phyloP scores from a whole-genome alignment of 352 stramenopile species.

The Phytophthora nicotianae region DNA sequence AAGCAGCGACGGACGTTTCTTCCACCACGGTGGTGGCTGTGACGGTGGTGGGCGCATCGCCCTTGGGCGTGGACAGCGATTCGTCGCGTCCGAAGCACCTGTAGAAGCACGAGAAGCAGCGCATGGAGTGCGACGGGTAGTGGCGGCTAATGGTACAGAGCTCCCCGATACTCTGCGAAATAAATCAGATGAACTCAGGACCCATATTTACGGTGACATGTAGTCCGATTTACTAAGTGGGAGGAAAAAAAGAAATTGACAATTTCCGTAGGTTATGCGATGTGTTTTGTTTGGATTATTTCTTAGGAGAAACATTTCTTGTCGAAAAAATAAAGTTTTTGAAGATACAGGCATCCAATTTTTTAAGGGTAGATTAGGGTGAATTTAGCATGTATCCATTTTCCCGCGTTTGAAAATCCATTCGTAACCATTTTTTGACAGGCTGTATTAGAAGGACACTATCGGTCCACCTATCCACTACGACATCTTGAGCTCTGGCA shows the following conservation, averaged over 20 bases:
- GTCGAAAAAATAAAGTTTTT: too few relatives aligned
- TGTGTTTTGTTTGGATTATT: too few relatives aligned
- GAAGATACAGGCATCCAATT: too few relatives aligned
- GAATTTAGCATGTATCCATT: slow-evolving; percentile 8
- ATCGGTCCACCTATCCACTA: too few relatives aligned
- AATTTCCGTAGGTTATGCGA: neutral
- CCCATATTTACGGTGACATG: neutral
- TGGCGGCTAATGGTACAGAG: slow-evolving; percentile 7
- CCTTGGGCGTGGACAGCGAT: slow-evolving; percentile 30
- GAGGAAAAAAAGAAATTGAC: neutral
- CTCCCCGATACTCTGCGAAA: slow-evolving; percentile 9
- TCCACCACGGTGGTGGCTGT: slow-evolving; percentile 18
- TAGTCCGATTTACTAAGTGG: neutral
- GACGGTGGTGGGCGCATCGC: slow-evolving; percentile 17
- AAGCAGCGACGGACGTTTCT: slow-evolving; percentile 19
- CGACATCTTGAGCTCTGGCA: too few relatives aligned
- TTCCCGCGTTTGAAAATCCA: slow-evolving; percentile 16
- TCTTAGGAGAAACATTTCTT: too few relatives aligned
- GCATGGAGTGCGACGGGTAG: slow-evolving; percentile 40
- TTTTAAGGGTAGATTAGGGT: slow-evolving; percentile 7
- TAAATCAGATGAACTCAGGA: slow-evolving; percentile 30
- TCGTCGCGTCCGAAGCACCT: slow-evolving; percentile 50
- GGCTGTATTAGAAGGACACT: too few relatives aligned
- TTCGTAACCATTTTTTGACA: slow-evolving; percentile 2
- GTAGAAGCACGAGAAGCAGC: slow-evolving; percentile 70